Percentiles rank a stretch among this genome's conserved stretches.
Conservation (phyloP, 2,329 filamentous ascomycete genomes). For the Shiraia sp. region DNA sequence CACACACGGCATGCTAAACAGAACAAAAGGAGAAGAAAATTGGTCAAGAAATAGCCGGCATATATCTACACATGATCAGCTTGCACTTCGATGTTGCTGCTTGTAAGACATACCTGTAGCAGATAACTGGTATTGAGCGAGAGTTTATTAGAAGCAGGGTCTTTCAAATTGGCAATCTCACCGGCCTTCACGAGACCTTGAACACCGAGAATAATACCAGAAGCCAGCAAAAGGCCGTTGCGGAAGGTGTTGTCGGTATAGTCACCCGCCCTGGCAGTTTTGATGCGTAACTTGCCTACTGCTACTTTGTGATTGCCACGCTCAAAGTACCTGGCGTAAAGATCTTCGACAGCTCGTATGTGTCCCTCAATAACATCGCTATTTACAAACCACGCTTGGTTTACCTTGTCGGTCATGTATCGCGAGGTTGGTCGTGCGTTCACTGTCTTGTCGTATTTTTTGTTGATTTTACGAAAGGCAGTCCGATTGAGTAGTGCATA, state of each 20-base stretch:
- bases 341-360: constrained; percentile 80
- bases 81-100: constrained; percentile 52
- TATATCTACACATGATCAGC: constrained; percentile 67
- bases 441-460: constrained; percentile 95
- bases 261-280: constrained; percentile 62
- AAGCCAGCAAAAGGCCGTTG: constrained; percentile 54
- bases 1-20: constrained; percentile 83
- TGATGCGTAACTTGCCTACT: constrained; percentile 79
- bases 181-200: constrained; percentile 49
- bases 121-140: constrained; percentile 54
- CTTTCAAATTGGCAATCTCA: constrained; percentile 26
- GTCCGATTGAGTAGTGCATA: constrained; percentile 89
- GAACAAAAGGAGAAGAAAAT: constrained; percentile 81
- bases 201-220: constrained; percentile 49
- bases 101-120: constrained; percentile 62
- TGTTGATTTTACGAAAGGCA: constrained; percentile 96
- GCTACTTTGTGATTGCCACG: constrained; percentile 91
- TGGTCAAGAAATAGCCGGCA: constrained; percentile 84
- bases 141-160: constrained; percentile 23
- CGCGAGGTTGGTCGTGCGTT: constrained; percentile 75
- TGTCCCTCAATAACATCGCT: constrained; percentile 82
- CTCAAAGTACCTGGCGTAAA: constrained; percentile 95
- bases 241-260: constrained; percentile 63
- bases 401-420: constrained; percentile 91
- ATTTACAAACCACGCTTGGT: constrained; percentile 86